Conservation (phyloP, 129 eudicot genomes). For the Escallonia rubra region DNA sequence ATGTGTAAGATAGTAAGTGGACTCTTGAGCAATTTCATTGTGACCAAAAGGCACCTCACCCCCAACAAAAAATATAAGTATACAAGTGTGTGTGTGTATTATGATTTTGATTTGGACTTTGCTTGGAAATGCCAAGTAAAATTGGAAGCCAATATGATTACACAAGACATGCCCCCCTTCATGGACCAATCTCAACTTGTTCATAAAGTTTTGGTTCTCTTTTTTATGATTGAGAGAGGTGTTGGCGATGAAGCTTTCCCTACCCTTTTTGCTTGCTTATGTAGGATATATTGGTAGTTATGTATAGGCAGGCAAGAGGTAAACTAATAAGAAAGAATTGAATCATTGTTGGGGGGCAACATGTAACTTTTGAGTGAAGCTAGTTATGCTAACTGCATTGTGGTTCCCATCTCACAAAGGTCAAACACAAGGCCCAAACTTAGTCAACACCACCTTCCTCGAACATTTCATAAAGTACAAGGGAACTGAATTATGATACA, state of each 20-base stretch:
- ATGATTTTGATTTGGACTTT: slow-evolving; percentile 19
- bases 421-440: slow-evolving; percentile 24
- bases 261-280: background rate
- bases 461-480: slow-evolving; percentile 1
- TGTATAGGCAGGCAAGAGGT: background rate
- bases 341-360: slow-evolving; percentile 25
- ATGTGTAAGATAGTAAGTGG: slow-evolving; percentile 4
- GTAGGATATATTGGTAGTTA: background rate
- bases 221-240: slow-evolving; percentile 10
- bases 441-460: slow-evolving; percentile 18
- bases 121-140: slow-evolving; percentile 38
- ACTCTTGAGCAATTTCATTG: slow-evolving; percentile 22
- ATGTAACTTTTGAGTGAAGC: slow-evolving; percentile 37
- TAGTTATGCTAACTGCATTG: slow-evolving; percentile 19
- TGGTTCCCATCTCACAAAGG: slow-evolving; percentile 22
- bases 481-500: background rate
- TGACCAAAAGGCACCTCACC: slow-evolving; percentile 31
- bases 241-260: background rate
- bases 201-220: slow-evolving; percentile 25
- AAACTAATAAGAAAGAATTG: background rate
- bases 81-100: background rate
- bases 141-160: slow-evolving; percentile 35
- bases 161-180: slow-evolving; percentile 37
- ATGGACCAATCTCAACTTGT: slow-evolving; percentile 44
- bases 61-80: background rate